These are phyloP conservation scores for Neoascochyta sp. DNA, from an alignment of 2,329 filamentous ascomycete genomes.

Conservation along the genomic window DNA sequence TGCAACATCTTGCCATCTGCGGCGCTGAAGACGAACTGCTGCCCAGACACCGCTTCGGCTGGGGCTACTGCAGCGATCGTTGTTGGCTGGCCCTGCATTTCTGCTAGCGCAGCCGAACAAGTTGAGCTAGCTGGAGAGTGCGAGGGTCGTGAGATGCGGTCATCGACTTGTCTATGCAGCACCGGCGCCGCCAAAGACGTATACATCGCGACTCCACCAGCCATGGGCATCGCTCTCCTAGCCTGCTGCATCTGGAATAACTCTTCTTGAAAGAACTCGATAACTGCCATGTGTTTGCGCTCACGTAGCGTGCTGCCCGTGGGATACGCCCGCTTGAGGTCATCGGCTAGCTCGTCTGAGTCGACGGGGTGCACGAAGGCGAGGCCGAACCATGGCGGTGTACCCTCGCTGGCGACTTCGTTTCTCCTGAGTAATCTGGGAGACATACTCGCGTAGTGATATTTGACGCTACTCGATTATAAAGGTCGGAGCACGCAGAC, in stretches of 20 bases:
- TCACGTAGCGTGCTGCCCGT: slow-evolving; percentile 17
- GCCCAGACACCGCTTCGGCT: slow-evolving; percentile 3
- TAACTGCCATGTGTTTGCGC: slow-evolving; percentile 27
- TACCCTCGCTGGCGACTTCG: too few species aligned
- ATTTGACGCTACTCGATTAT: too few species aligned
- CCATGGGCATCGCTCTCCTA: slow-evolving; percentile 1
- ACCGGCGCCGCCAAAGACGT: background rate
- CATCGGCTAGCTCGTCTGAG: slow-evolving; percentile 24
- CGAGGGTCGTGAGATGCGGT: background rate
- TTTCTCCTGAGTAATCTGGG: too few species aligned
- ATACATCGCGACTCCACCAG: background rate
- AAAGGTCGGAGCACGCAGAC: too few species aligned
- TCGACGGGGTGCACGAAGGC: slow-evolving; percentile 19
- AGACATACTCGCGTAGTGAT: too few species aligned
- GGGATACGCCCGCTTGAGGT: slow-evolving; percentile 18
- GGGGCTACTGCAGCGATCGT: background rate
- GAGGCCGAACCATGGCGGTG: slow-evolving; percentile 25
- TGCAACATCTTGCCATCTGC: slow-evolving; percentile 16
- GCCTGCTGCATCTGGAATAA: slow-evolving; percentile 16
- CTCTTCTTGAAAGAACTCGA: slow-evolving; percentile 23
- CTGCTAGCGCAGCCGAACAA: background rate
- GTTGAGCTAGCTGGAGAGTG: slow-evolving; percentile 1
- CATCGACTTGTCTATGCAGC: background rate
- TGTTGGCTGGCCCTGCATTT: background rate
- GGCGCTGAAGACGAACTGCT: slow-evolving; percentile 25